Evolutionary conservation across 2,329 filamentous ascomycete species (phyloP), one percentile per base, ranked within the genome.

Genomic region (Apiospora sp.): DNA sequence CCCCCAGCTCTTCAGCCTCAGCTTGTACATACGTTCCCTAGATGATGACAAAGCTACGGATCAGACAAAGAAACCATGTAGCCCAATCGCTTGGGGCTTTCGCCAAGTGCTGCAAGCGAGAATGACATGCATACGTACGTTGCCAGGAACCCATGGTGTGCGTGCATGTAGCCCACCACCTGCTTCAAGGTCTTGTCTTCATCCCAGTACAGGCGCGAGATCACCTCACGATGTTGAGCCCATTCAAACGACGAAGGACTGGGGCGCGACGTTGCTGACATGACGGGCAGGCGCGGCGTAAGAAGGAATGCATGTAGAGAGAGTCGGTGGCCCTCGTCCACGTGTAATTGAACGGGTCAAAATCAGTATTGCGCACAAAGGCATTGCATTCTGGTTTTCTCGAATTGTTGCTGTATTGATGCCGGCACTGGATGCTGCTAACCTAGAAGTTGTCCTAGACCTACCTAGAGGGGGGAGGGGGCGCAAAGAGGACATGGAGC

Each of bases 181-280:
- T 68, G 41, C 14, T 48, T 44, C n/a, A 68, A 14, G 67, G 67
- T 68, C n/a, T 30, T 46, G 13, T 44, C 67, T 22, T 68, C 41
- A 10, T 68, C 67, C 67, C 67, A 68, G 43, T 68, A 64, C 41
- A 68, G 13, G 24, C 67, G 41, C 14, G 67, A 27, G 41, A 68
- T 68, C 2, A 48, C 13, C 14, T 68, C 67, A 14, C 67, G 67
- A 68, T 68, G 14, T 10, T 44, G 24, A 30, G 67, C 67, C 67
- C 67, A 68, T 44, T 46, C 67, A 6, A 4, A 22, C 2, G 67
- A 22, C 12, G 34, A n/a, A n/a, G 58, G 58, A 19, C 58, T 34
- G n/a, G 16, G 8, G 16, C 58, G 34, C 8, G 30, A 22, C 34
- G 2, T n/a, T 41, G 30, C 58, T 34, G 54, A 22, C 54, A 61